Conservation (phyloP, 306 rosid species). For the Trifolium fragiferum region DNA sequence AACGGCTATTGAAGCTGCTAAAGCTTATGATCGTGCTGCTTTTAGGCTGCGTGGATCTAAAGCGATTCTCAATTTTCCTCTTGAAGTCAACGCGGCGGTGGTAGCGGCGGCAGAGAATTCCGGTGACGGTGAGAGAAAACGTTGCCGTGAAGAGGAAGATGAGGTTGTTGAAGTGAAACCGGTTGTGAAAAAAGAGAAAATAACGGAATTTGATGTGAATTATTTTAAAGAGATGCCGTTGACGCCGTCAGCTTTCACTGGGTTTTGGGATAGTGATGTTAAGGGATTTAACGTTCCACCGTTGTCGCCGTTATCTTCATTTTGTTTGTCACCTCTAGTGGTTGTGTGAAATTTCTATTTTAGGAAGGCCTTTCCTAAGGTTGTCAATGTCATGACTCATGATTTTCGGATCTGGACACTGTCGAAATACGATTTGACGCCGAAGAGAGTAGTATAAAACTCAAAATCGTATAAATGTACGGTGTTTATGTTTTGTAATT, state of each 20-base stretch:
- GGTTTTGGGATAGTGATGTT: slow-evolving; percentile 65
- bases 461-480: too few species aligned
- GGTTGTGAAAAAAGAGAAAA: slow-evolving; percentile 61
- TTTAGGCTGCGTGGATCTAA: slow-evolving; percentile 81
- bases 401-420: too few species aligned
- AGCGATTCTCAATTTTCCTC: slow-evolving; percentile 82
- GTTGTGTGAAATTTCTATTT: slow-evolving; percentile 50
- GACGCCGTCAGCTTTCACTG: slow-evolving; percentile 83
- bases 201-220: slow-evolving; percentile 35
- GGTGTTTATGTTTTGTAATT: neutral
- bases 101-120: neutral
- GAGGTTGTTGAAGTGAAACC: slow-evolving; percentile 25
- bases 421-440: too few species aligned
- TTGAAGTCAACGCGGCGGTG: slow-evolving; percentile 43
- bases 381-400: too few species aligned
- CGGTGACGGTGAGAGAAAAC: slow-evolving; percentile 40
- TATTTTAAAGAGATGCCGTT: slow-evolving; percentile 56
- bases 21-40: slow-evolving; percentile 83
- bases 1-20: slow-evolving; percentile 83
- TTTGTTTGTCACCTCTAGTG: slow-evolving; percentile 68
- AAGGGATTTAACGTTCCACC: slow-evolving; percentile 73
- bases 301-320: slow-evolving; percentile 84
- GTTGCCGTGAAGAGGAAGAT: slow-evolving; percentile 53
- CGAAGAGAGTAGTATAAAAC: too few species aligned
- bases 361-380: neutral